Evolutionary conservation across 371 early-diverging fungal species (phyloP).

Genomic region (Sporodiniella umbellata): DNA sequence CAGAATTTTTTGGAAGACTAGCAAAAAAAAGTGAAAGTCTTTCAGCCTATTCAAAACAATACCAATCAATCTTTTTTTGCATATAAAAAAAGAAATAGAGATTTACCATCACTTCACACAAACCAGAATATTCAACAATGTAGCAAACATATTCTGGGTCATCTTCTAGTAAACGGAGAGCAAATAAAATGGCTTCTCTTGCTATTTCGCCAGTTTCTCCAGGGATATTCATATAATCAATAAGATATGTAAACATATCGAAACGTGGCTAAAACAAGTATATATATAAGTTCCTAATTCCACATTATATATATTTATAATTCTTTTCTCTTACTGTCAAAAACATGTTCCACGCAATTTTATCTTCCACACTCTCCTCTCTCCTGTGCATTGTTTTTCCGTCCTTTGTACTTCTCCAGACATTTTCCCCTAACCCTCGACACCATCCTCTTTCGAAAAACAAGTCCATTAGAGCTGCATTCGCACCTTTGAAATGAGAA

Average conservation of each 20-base stretch:
- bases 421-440: slow-evolving; percentile 44
- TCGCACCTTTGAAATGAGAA: slow-evolving; percentile 49
- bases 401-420: slow-evolving; percentile 47
- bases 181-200: slow-evolving; percentile 47
- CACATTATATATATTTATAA: not conserved
- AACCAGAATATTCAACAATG: slow-evolving; percentile 47
- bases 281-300: not conserved
- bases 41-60: slow-evolving; percentile 29
- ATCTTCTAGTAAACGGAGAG: slow-evolving; percentile 41
- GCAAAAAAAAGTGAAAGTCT: slow-evolving; percentile 41
- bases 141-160: slow-evolving; percentile 54
- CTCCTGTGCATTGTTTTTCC: slow-evolving; percentile 38
- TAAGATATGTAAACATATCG: slow-evolving; percentile 47
- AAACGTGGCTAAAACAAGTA: slow-evolving; percentile 37
- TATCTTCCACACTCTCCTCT: slow-evolving; percentile 44
- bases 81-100: no score
- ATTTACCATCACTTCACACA: slow-evolving; percentile 53
- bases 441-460: slow-evolving; percentile 58
- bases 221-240: slow-evolving; percentile 52
- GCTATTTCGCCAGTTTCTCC: slow-evolving; percentile 55
- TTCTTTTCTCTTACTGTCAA: slow-evolving; percentile 26
- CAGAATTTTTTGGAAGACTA: slow-evolving; percentile 39
- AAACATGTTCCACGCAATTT: slow-evolving; percentile 48
- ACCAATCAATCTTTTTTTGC: not conserved
- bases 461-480: slow-evolving; percentile 50